Base-by-base conservation (phyloP, 2,329 filamentous ascomycete genomes). In the Penicillium sp. region DNA sequence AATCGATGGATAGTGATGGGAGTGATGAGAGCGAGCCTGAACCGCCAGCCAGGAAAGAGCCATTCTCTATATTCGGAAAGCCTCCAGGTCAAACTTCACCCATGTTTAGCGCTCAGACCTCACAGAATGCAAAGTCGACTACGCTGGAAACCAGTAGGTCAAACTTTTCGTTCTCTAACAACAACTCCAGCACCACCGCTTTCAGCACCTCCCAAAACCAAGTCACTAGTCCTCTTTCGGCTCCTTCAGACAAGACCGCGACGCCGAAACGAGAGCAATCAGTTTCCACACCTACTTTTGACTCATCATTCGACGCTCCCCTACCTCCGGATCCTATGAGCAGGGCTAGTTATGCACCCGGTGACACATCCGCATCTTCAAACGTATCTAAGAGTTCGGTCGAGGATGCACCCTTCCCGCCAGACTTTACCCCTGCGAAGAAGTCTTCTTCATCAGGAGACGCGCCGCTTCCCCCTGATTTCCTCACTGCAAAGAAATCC, bases 271-370 rank as follows among this genome's bases (percentile, higher is more conserved):
- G 64, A 50, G 69, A 72, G 42, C 60, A 58, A 17, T 59, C 65
- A 26, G 62, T 60, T 13, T 68, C 70, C 34, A 68, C 69, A 8
- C 65, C 72, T 30, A 49, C 68, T 21, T 61, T 68, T 15, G 60
- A 67, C 30, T 54, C 67, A 39, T 52, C 53, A 21, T 48, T 68
- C 7, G 70, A 75, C 54, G 54, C 69, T 8, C 77, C 77, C 8
- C 62, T 80, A 29, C 77, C 77, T 4, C 77, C 77, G 13, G 76
- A 79, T 33, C 58, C 77, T 4, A 76, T 74, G n/a, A 79, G 74
- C 53, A 77, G 72, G 60, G 69, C 68, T 30, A 68, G 59, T 10
- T 79, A 78, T 60, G 71, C 71, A 7, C 70, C 76, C 21, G 77
- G 76, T 4, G 77, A 80, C 52, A 78, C 76, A n/a, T 78, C 77